Evolutionary conservation across 768 basidiomycete species (phyloP).

Genomic region (Calvatia gigantea): DNA sequence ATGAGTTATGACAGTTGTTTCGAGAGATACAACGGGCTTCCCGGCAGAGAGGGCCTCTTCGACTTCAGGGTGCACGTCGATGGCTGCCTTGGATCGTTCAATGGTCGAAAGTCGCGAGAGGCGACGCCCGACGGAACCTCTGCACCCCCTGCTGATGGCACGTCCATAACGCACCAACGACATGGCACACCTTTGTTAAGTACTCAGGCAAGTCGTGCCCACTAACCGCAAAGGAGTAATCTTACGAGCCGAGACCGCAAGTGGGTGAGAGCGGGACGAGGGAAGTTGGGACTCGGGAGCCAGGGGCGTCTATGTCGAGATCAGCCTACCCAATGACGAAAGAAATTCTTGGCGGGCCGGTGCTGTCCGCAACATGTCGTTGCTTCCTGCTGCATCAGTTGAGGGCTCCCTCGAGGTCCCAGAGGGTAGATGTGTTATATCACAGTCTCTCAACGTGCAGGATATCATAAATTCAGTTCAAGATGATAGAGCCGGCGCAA

Average conservation of each 20-base stretch:
- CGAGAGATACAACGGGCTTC: conserved; percentile 82
- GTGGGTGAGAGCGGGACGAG: background rate
- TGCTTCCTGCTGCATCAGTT: conserved; percentile 32
- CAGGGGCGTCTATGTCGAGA: background rate
- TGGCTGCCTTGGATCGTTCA: conserved; percentile 25
- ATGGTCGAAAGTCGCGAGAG: conserved; percentile 11
- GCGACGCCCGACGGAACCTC: background rate
- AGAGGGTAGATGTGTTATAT: conserved; percentile 53
- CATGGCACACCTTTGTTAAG: background rate
- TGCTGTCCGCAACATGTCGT: background rate
- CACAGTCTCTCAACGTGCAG: conserved; percentile 57
- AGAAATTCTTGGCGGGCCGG: conserved; percentile 2
- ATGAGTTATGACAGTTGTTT: conserved; percentile 90
- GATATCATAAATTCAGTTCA: conserved; percentile 60
- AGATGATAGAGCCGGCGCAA: conserved; percentile 66
- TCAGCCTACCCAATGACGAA: background rate
- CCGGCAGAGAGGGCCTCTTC: conserved; percentile 66
- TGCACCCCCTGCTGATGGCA: background rate
- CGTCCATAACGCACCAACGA: conserved; percentile 1
- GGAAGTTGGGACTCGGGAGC: background rate
- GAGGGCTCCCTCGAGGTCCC: conserved; percentile 38
- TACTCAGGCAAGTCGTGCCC: no score
- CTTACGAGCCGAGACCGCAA: background rate
- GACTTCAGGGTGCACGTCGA: conserved; percentile 84
- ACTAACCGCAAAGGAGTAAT: background rate